These are phyloP conservation scores for Auricularia sp. DNA, from an alignment of 768 basidiomycete species.

Conservation along the genomic window DNA sequence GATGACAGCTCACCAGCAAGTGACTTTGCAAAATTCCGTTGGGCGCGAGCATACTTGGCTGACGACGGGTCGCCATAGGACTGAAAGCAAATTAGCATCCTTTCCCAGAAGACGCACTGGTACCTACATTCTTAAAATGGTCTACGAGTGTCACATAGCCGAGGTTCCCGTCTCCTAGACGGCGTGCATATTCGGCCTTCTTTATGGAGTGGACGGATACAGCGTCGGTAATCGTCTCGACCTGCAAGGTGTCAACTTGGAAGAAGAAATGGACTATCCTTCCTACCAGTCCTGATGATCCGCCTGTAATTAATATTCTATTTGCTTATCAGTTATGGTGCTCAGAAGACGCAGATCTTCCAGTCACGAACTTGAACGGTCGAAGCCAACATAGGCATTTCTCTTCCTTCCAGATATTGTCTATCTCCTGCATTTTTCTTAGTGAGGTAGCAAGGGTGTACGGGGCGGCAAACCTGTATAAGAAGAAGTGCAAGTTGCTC, in stretches of 20 bases:
- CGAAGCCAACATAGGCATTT: constrained; percentile 87
- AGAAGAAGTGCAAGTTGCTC: constrained; percentile 96
- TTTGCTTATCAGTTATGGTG: neutral
- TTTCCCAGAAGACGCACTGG: neutral
- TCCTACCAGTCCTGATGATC: constrained; percentile 67
- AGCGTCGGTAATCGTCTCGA: constrained; percentile 97
- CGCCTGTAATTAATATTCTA: constrained; percentile 86
- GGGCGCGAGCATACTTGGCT: constrained; percentile 81
- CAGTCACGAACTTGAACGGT: constrained; percentile 42
- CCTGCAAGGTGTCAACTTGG: neutral
- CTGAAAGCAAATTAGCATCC: constrained; percentile 26
- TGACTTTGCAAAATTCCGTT: constrained; percentile 89
- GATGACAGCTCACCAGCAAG: constrained; percentile 40
- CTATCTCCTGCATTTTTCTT: constrained; percentile 49
- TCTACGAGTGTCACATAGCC: constrained; percentile 86
- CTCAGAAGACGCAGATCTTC: neutral
- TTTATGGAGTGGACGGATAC: constrained; percentile 99
- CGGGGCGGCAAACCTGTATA: constrained; percentile 36
- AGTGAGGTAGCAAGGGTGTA: neutral
- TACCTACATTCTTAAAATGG: constrained; percentile 76
- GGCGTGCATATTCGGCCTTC: constrained; percentile 92
- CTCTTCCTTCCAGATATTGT: constrained; percentile 91
- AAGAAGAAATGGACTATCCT: neutral
- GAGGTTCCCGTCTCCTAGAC: constrained; percentile 67
- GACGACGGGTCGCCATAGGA: constrained; percentile 85